Evolutionary conservation across 179 eudicot species (phyloP).

Genomic region (Beta corolliflora): DNA sequence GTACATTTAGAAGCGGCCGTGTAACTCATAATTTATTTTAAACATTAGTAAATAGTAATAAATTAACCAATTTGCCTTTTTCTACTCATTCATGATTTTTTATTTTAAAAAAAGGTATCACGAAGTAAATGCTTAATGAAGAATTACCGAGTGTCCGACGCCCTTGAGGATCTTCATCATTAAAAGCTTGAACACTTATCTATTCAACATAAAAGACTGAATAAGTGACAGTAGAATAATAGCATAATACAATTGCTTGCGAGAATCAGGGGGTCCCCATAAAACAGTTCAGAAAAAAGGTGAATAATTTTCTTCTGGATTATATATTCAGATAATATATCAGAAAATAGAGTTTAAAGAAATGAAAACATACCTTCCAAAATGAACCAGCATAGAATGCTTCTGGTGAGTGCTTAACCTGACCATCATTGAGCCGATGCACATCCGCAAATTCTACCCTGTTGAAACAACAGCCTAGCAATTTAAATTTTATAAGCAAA

Average conservation of each 20-base stretch:
- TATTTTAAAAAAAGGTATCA: background rate
- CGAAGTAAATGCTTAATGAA: background rate
- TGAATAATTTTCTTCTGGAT: background rate
- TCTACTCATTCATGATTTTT: background rate
- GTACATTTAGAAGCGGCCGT: background rate
- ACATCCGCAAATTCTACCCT: slow-evolving; percentile 96
- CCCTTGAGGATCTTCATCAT: slow-evolving; percentile 99
- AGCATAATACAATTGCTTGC: background rate
- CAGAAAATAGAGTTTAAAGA: background rate
- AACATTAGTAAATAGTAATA: background rate
- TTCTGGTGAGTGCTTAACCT: slow-evolving; percentile 97
- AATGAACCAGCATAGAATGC: slow-evolving; percentile 98
- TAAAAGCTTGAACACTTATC: slow-evolving; percentile 98
- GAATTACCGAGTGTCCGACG: slow-evolving; percentile 90
- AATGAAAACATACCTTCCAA: slow-evolving; percentile 70
- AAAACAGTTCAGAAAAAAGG: background rate
- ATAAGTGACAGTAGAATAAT: background rate
- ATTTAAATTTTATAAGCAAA: slow-evolving; percentile 10
- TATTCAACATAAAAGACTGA: slow-evolving; percentile 37
- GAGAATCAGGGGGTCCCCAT: too few relatives aligned
- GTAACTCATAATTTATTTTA: background rate
- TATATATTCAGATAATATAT: too few relatives aligned
- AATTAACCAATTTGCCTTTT: background rate
- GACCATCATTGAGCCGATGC: slow-evolving; percentile 91
- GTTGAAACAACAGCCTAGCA: slow-evolving; percentile 27